Evolutionary conservation across 371 early-diverging fungal genomes (phyloP).

Genomic region (Actinomortierella wolfii): DNA sequence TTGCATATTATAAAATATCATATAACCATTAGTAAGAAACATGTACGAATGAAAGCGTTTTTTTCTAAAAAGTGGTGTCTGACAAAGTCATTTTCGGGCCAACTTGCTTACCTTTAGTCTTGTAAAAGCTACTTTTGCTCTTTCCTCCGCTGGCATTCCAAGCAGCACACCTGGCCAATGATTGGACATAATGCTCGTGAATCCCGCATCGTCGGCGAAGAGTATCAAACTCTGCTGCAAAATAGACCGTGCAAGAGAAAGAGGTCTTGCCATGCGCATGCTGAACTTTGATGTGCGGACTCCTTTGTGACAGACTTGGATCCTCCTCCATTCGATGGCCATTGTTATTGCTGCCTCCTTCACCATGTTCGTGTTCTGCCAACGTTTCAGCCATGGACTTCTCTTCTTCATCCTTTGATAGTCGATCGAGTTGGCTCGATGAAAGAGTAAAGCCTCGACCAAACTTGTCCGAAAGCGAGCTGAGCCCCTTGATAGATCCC

Average conservation of each 20-base stretch:
- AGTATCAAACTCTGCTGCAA: constrained; percentile 85
- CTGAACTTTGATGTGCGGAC: constrained; percentile 43
- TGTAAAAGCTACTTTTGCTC: constrained; percentile 65
- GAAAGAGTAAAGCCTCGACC: constrained; percentile 22
- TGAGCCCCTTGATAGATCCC: constrained; percentile 46
- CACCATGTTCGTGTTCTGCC: too few relatives aligned
- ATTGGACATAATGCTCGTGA: constrained; percentile 75
- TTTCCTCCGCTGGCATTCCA: constrained; percentile 90
- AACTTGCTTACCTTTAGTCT: constrained; percentile 56
- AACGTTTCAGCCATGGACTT: too few relatives aligned
- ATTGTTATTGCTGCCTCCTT: too few relatives aligned
- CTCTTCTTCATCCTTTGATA: too few relatives aligned
- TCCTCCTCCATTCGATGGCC: too few relatives aligned
- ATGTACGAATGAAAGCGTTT: constrained; percentile 5
- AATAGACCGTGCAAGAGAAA: constrained; percentile 84
- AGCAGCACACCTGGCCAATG: constrained; percentile 76
- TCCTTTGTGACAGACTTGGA: too few relatives aligned
- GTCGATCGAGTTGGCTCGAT: too few relatives aligned
- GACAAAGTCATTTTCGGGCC: not conserved
- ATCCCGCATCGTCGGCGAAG: constrained; percentile 81
- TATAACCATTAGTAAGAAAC: not conserved
- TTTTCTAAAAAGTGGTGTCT: too few relatives aligned
- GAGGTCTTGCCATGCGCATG: constrained; percentile 68
- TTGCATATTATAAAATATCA: constrained; percentile 10
- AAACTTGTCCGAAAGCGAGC: constrained; percentile 42